Conservation (phyloP, 805 yeast genomes). For the Kodamaea sagamina region DNA sequence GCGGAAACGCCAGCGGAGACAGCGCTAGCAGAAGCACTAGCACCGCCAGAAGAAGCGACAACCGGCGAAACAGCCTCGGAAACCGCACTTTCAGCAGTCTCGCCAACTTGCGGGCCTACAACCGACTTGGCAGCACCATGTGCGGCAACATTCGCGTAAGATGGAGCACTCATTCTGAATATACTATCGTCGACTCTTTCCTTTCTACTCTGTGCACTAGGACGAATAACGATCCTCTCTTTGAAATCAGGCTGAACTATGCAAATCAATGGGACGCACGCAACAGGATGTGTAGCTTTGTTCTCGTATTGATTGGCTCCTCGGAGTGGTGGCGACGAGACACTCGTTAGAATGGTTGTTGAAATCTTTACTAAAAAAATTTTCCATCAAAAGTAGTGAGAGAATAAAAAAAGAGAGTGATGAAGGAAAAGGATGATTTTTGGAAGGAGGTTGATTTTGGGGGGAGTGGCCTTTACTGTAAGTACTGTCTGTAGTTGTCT, state of each 20-base stretch:
- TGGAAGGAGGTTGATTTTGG: not conserved
- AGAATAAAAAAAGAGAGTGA: not conserved
- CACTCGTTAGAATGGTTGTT: conserved; percentile 5
- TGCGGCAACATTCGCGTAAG: conserved; percentile 47
- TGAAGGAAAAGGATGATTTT: not conserved
- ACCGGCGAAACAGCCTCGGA: conserved; percentile 5
- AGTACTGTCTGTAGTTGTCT: too few relatives aligned
- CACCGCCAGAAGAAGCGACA: too few relatives aligned
- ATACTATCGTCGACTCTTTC: too few relatives aligned
- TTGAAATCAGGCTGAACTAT: not conserved
- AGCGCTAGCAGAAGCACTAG: too few relatives aligned
- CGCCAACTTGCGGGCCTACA: conserved; percentile 3
- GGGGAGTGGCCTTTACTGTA: not conserved
- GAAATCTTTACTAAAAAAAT: conserved; percentile 3
- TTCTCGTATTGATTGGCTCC: conserved; percentile 4
- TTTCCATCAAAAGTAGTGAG: conserved; percentile 1
- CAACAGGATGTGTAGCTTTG: not conserved
- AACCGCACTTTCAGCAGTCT: conserved; percentile 4
- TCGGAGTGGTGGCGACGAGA: conserved; percentile 1
- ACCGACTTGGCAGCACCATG: conserved; percentile 25
- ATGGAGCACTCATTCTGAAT: conserved; percentile 25
- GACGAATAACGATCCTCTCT: conserved; percentile 1
- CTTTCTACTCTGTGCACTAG: too few relatives aligned
- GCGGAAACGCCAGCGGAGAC: conserved; percentile 5
- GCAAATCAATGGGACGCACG: conserved; percentile 3